Evolutionary conservation across 225 moss, liverwort and hornwort genomes (phyloP), one percentile per base, ranked within the genome.

Genomic region (Pseudoscleropodium purum): DNA sequence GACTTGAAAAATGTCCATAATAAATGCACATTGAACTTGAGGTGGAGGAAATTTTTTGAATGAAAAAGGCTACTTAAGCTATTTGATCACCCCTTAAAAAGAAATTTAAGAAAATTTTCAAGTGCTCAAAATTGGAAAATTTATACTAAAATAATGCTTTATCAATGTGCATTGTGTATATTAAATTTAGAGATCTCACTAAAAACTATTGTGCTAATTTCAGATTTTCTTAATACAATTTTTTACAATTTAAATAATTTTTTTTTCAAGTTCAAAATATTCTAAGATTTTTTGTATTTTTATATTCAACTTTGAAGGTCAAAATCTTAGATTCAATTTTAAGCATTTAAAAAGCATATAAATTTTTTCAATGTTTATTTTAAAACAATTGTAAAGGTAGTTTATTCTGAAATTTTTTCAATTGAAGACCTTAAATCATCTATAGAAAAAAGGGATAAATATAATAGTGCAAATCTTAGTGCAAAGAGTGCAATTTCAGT

Each of bases 171-270:
- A 52, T 77, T 1, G 2, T 36, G 2, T 34, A 34, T 20, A 8
- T 1, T 5, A 20, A 75, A 51, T 13, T 45, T 19, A 33, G 7
- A 51, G 0, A 75, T 51, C 13, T 75, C 20, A 20, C 51, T 49
- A 3, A 20, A 20, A 20, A 7, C 0, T 33, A 8, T 51, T 34
- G 13, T 13, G 8, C 21, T 34, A 3, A 21, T 21, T 51, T 51
- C 0, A 13, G 7, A 51, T 4, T 51, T 75, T 59, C 1, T 11
- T 11, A 6, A 11, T 31, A 9, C 2, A 7, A 0, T 0, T 6
- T 45, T 19, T 47, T 31, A 47, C 2, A 47, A 47, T 10, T 74
- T 6, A 10, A 47, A 10, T 45, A 30, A 10, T 45, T 31, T 2
- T 75, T 33, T 76, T 51, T 51, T 13, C 4, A 33, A 51, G 2